Evolutionary conservation across 768 basidiomycete genomes (phyloP).

Genomic region (Termitomyces sp.): DNA sequence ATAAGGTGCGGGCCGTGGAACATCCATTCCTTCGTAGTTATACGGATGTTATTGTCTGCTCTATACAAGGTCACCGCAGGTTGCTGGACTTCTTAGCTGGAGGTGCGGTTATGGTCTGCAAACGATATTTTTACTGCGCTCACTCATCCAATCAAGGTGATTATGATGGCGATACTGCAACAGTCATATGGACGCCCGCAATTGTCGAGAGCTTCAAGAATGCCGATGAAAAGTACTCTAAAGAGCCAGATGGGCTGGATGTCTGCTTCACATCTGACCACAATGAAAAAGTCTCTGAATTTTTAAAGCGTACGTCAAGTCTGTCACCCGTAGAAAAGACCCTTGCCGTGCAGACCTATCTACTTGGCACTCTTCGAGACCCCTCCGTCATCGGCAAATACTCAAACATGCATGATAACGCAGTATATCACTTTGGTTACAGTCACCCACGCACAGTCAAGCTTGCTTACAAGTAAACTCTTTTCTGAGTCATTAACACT

Average conservation of each 20-base stretch:
- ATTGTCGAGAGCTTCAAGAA: constrained; percentile 54
- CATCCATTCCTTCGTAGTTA: constrained; percentile 41
- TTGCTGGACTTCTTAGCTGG: constrained; percentile 61
- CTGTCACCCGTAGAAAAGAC: constrained; percentile 22
- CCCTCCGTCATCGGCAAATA: constrained; percentile 47
- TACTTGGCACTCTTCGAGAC: constrained; percentile 47
- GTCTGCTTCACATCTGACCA: constrained; percentile 33
- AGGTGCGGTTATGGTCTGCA: constrained; percentile 29
- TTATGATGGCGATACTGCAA: constrained; percentile 64
- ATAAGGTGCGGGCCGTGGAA: constrained; percentile 54
- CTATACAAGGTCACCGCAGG: constrained; percentile 47
- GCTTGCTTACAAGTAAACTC: constrained; percentile 45
- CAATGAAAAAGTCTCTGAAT: constrained; percentile 39
- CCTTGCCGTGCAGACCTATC: constrained; percentile 37
- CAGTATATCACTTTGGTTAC: constrained; percentile 52
- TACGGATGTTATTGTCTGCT: constrained; percentile 54
- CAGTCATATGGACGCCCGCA: constrained; percentile 52
- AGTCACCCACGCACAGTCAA: constrained; percentile 39
- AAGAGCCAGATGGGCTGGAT: constrained; percentile 40
- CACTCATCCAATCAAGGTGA: constrained; percentile 38
- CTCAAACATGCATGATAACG: constrained; percentile 50
- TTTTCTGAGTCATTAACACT: background rate
- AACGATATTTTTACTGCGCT: background rate
- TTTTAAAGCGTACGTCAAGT: constrained; percentile 25
- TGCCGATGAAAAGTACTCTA: constrained; percentile 42